Base-by-base conservation (phyloP, 129 eudicot genomes). In the Flaveria bidentis region DNA sequence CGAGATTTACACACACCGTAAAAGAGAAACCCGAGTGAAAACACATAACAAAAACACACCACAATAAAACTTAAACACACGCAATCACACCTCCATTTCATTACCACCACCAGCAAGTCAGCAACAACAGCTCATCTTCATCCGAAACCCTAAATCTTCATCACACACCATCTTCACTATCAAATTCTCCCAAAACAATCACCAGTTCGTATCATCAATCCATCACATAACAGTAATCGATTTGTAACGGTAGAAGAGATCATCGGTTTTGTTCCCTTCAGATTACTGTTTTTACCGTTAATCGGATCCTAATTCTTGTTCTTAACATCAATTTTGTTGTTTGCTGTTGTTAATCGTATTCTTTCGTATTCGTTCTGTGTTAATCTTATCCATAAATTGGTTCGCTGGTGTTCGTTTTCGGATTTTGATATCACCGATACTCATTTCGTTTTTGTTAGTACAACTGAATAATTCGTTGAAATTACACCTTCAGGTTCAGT, bases 131-230 rank as follows among this genome's bases (percentile, higher is more conserved):
- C 80, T 78, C 67, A 5, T 70, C 45, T 26, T 78, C 77, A 69
- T 78, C 77, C 2, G 20, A 30, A 78, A 79, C 82, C 82, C 82
- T 79, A 79, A 33, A 70, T 50, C 46, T 61, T n/a, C n/a, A n/a
- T n/a, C n/a, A n/a, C n/a, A n/a, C n/a, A n/a, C n/a, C n/a, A 70
- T 50, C 46, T 61, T 33, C 41, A 61, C 41, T 11, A 61, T 26
- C 78, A 49, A 62, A 61, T 50, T 79, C 42, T 8, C 2, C 4
- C 72, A 33, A 47, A 33, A 60, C 14, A 13, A 4, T 30, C 22
- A 58, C 49, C 49, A 61, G 14, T 46, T 60, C n/a, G 39, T 14
- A n/a, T 9, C 39, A 78, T 78, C 71, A n/a, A 57, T 47, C 82
- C 0, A 13, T 69, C 76, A 18, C 53, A 71, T 2, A 60, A 64